Conservation (phyloP, 805 yeast genomes). For the Ogataea parapolymorpha region DNA sequence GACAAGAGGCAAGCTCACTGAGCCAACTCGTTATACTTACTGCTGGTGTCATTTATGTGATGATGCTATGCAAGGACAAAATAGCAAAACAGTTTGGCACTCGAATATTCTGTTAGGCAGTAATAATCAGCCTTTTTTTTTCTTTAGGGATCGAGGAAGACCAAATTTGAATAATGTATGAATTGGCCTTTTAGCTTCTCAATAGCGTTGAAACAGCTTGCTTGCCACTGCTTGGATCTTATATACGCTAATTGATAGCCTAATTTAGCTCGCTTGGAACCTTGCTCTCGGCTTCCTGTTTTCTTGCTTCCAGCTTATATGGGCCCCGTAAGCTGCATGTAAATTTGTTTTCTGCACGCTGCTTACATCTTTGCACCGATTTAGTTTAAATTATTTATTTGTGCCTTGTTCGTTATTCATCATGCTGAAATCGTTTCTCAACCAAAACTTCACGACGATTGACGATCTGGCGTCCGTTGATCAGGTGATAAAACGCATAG, state of each 20-base stretch:
- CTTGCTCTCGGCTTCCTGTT: constrained; percentile 3
- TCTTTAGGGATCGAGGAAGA: too few species aligned
- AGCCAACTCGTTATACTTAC: constrained; percentile 3
- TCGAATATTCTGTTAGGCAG: not conserved
- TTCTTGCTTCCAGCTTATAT: not conserved
- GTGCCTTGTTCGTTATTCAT: not conserved
- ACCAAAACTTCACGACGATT: constrained; percentile 34
- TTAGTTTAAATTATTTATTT: not conserved
- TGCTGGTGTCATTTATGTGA: constrained; percentile 3
- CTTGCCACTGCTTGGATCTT: too few species aligned
- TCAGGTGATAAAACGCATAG: constrained; percentile 27
- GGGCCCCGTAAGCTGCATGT: not conserved
- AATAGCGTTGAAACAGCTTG: too few species aligned
- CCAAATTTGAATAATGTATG: not conserved
- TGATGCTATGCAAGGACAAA: not conserved
- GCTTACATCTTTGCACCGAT: constrained; percentile 1
- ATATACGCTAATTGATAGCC: not conserved
- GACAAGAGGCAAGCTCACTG: not conserved
- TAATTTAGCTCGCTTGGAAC: not conserved
- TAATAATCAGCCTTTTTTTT: not conserved
- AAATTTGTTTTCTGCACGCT: not conserved
- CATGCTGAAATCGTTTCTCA: constrained; percentile 31
- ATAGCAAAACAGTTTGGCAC: not conserved
- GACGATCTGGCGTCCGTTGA: constrained; percentile 35
- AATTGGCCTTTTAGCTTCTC: too few species aligned